A percentile compares a stretch with the other conserved stretches of the same genome.
Conservation (phyloP, 1,284 basidiomycete genomes). For the Austroboletus niveus region DNA sequence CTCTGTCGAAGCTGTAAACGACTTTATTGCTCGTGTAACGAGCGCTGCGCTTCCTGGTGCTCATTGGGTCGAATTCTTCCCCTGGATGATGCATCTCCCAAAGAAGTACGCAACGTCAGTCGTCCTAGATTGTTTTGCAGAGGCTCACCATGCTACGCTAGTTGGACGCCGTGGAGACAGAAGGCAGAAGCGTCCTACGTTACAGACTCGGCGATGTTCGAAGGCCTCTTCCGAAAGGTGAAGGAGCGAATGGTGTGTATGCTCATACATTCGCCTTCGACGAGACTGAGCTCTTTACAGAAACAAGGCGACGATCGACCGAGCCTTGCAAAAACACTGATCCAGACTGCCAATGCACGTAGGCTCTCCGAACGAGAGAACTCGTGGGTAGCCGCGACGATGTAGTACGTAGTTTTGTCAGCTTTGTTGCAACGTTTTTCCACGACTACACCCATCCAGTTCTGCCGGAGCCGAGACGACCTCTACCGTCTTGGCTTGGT, state of each 20-base stretch:
- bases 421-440: neutral
- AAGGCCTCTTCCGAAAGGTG: conserved; percentile 3
- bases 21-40: conserved; percentile 5
- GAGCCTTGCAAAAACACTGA: neutral
- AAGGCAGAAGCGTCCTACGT: conserved; percentile 3
- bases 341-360: conserved; percentile 6
- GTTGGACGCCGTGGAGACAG: conserved; percentile 8
- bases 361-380: conserved; percentile 7
- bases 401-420: conserved; percentile 4
- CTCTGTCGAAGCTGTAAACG: neutral
- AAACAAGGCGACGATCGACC: conserved; percentile 1
- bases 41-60: conserved; percentile 8
- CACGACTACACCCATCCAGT: neutral
- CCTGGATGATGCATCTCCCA: conserved; percentile 12
- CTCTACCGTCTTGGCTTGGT: conserved; percentile 20
- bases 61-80: conserved; percentile 11
- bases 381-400: conserved; percentile 8
- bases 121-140: no score
- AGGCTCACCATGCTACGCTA: neutral
- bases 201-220: conserved; percentile 4
- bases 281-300: conserved; percentile 1
- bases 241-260: conserved; percentile 6
- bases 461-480: conserved; percentile 7
- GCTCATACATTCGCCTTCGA: no score
- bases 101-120: neutral